Evolutionary conservation across 768 basidiomycete genomes (phyloP).

Genomic region (Holtermanniella nyarrowii): DNA sequence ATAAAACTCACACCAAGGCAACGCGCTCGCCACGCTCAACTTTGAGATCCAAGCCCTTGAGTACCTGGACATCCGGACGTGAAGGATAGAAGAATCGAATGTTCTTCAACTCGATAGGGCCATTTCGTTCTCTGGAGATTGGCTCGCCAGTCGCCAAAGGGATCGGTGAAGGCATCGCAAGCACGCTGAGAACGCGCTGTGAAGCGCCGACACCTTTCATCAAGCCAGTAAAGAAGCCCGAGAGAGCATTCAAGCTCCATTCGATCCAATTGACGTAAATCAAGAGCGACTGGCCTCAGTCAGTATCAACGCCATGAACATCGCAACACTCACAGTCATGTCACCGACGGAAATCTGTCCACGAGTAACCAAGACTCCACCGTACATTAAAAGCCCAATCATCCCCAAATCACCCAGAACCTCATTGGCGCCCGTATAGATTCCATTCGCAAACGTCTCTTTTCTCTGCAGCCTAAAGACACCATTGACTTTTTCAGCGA

Average conservation of each 20-base stretch:
- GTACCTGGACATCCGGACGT: conserved; percentile 62
- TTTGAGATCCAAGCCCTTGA: conserved; percentile 71
- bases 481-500: conserved; percentile 50
- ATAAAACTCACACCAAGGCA: conserved; percentile 71
- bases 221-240: conserved; percentile 55
- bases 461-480: conserved; percentile 67
- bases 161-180: conserved; percentile 46
- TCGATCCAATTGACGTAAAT: conserved; percentile 39
- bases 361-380: conserved; percentile 75
- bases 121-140: conserved; percentile 33
- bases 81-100: conserved; percentile 83
- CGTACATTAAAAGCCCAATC: conserved; percentile 49
- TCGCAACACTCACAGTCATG: conserved; percentile 14
- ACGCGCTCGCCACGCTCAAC: conserved; percentile 75
- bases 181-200: conserved; percentile 75
- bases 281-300: conserved; percentile 44
- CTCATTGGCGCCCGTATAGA: conserved; percentile 64
- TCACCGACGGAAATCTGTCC: conserved; percentile 76
- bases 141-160: conserved; percentile 24
- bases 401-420: conserved; percentile 33
- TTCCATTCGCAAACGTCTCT: conserved; percentile 77
- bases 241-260: conserved; percentile 26
- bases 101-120: conserved; percentile 64
- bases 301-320: conserved; percentile 64
- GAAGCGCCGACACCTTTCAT: conserved; percentile 95